A percentile compares a stretch with the other conserved stretches of the same genome.
phyloP scores from a whole-genome alignment of 495 filamentous ascomycete genomes.

The Xylaria intraflava region DNA sequence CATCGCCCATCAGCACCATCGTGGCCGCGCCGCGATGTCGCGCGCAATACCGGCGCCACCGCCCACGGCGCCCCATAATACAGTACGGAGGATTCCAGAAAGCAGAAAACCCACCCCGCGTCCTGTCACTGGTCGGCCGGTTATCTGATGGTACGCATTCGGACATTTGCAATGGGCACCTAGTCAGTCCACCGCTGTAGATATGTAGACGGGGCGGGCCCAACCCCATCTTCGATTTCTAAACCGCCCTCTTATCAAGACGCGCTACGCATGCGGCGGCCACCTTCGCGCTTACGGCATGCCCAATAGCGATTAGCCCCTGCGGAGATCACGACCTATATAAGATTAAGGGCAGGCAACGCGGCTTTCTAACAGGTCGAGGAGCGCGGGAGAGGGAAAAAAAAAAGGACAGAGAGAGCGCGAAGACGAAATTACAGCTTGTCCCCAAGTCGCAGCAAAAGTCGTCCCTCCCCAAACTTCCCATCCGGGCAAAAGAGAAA shows the following conservation, averaged over 20 bases:
- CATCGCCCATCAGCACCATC: too few relatives aligned
- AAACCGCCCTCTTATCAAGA: too few relatives aligned
- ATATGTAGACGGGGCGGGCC: too few relatives aligned
- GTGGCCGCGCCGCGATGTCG: too few relatives aligned
- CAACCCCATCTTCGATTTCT: conserved; percentile 21
- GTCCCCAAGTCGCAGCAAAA: neutral
- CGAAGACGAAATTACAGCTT: too few relatives aligned
- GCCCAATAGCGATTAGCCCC: conserved; percentile 3
- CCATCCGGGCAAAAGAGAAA: neutral
- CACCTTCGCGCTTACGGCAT: neutral
- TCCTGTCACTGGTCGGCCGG: conserved; percentile 24
- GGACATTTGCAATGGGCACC: too few relatives aligned
- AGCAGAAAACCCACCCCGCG: conserved; percentile 13
- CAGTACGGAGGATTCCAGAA: conserved; percentile 9
- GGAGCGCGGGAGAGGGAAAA: too few relatives aligned
- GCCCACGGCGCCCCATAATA: neutral
- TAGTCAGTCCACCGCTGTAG: too few relatives aligned
- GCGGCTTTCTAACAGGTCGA: neutral
- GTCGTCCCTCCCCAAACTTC: neutral
- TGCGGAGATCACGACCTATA: neutral
- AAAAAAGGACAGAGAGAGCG: too few relatives aligned
- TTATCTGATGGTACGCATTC: conserved; percentile 15
- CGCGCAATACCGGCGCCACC: too few relatives aligned
- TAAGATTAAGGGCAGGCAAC: neutral
- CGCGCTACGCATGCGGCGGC: too few relatives aligned